Evolutionary conservation across 1,284 basidiomycete genomes (phyloP).

Genomic region (Microstroma glucosiphilum): DNA sequence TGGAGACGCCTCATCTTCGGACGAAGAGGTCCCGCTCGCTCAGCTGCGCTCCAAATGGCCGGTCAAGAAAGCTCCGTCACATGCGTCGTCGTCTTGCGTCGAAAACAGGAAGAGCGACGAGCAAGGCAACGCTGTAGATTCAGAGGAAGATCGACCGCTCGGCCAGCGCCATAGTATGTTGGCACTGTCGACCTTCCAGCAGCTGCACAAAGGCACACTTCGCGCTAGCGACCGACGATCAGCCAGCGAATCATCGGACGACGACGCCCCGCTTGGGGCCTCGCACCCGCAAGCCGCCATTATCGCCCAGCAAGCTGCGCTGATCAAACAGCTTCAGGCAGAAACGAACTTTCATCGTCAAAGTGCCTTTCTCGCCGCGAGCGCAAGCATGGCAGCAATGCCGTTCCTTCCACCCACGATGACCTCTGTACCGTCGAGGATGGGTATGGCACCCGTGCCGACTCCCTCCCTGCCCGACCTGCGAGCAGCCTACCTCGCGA

Average conservation of each 20-base stretch:
- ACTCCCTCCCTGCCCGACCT: too few relatives aligned
- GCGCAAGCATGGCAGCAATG: too few relatives aligned
- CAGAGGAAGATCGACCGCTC: constrained; percentile 38
- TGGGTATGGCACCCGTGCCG: too few relatives aligned
- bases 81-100: too few relatives aligned
- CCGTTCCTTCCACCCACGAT: too few relatives aligned
- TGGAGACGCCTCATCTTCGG: constrained; percentile 4
- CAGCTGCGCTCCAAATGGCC: constrained; percentile 27
- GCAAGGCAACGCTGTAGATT: too few relatives aligned
- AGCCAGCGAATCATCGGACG: constrained; percentile 17
- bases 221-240: too few relatives aligned
- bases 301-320: constrained; percentile 45
- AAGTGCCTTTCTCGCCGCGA: too few relatives aligned
- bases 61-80: too few relatives aligned
- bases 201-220: too few relatives aligned
- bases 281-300: constrained; percentile 45
- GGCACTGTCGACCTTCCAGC: not conserved
- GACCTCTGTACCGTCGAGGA: too few relatives aligned
- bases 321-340: constrained; percentile 35
- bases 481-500: too few relatives aligned
- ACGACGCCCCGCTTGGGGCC: constrained; percentile 36
- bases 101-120: not conserved
- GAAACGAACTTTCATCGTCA: not conserved
- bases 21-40: constrained; percentile 36
- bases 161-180: constrained; percentile 20